Evolutionary conservation across 1,139 yeast species (phyloP), one percentile per base, ranked within the genome.

Genomic region (Geotrichum armillariae): DNA sequence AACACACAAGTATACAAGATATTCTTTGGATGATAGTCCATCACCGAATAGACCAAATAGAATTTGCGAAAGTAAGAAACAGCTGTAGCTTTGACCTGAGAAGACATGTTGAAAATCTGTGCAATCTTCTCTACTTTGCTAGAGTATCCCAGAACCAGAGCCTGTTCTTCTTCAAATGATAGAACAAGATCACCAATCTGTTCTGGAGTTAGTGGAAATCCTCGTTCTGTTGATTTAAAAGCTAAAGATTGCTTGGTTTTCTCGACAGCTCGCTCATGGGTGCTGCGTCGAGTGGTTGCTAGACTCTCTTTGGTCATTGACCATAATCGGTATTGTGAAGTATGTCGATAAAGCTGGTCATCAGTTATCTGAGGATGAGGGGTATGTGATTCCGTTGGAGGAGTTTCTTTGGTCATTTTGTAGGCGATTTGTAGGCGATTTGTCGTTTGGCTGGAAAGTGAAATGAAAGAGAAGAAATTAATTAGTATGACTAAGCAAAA

Each of bases 1-100:
- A 91, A 93, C 12, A 93, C 79, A 57, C 96, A 85, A 0, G 99
- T 90, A 35, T 64, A 82, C 62, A 93, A 74, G 36, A 93, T 76
- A 57, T 82, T 79, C 62, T 88, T 88, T 9, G 99, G 99, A 60
- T 88, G 94, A 62, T 78, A 80, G 58, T 88, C 90, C 90, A 89
- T 82, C 29, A 86, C 91, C 21, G 93, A 83, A 62, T 88, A 81
- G 25, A 76, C 76, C 39, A 93, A 73, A 64, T 84, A 94, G 66
- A 93, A 94, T 64, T 85, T 83, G 62, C 83, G 80, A 64, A 94
- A 79, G 63, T 85, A 93, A 12, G 89, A 77, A 2, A 89, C 79
- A 0, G 98, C 95, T 0, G 98, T 89, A 7, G 96, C 93, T 64
- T 77, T 68, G 2, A 82, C 85, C 53, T 81, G 85, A 0, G 87